Percentiles rank a stretch among this genome's conserved stretches.
Conservation (phyloP, 768 basidiomycete species). For the Suillus subluteus region DNA sequence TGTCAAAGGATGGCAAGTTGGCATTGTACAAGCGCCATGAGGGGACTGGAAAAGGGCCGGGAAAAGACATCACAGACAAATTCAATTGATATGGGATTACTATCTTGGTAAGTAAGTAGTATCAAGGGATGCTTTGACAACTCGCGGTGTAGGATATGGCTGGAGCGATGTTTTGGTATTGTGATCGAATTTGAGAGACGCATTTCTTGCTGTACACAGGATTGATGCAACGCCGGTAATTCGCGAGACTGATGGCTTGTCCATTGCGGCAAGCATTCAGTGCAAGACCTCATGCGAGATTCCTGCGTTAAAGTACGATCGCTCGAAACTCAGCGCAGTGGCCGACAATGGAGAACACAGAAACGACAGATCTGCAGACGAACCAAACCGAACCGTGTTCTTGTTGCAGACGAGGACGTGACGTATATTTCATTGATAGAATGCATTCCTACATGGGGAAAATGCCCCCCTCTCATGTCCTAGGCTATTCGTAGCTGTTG, state of each 20-base stretch:
- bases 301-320: too few species aligned
- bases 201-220: not conserved
- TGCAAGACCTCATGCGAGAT: not conserved
- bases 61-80: conserved; percentile 26
- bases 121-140: not conserved
- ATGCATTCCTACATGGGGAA: too few species aligned
- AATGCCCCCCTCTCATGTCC: too few species aligned
- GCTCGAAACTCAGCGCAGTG: too few species aligned
- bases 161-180: not conserved
- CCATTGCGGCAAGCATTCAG: too few species aligned
- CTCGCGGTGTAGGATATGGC: not conserved
- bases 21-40: conserved; percentile 51
- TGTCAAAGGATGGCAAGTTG: conserved; percentile 47
- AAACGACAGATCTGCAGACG: too few species aligned
- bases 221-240: not conserved
- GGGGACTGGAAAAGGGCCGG: conserved; percentile 24
- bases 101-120: conserved; percentile 1
- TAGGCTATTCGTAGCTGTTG: too few species aligned
- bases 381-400: too few species aligned
- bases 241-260: not conserved
- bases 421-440: too few species aligned
- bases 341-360: too few species aligned
- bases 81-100: conserved; percentile 16
- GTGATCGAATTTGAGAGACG: not conserved
- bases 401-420: too few species aligned